Percentiles rank a stretch among this genome's conserved stretches.
phyloP scores from a whole-genome alignment of 495 filamentous ascomycete genomes.

The Xylaria telfairii region DNA sequence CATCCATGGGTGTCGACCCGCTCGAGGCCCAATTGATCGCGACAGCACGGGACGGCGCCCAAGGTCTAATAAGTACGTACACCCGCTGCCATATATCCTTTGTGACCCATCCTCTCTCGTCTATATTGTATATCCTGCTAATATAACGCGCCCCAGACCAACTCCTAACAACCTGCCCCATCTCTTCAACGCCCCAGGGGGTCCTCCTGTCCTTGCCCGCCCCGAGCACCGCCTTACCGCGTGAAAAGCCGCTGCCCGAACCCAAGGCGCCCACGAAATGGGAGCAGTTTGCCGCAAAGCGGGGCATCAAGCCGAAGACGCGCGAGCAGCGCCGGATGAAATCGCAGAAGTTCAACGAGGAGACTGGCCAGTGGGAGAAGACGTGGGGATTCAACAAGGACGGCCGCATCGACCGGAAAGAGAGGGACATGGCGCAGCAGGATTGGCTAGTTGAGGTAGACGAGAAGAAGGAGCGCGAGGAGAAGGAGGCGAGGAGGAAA shows the following conservation, averaged over 20 bases:
- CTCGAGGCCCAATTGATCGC: constrained; percentile 65
- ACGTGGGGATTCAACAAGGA: constrained; percentile 93
- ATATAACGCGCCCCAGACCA: constrained; percentile 50
- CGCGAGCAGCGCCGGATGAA: constrained; percentile 59
- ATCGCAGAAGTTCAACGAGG: constrained; percentile 84
- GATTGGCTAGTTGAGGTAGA: constrained; percentile 93
- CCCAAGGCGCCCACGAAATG: constrained; percentile 87
- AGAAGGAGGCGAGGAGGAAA: constrained; percentile 61
- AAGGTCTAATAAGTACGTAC: constrained; percentile 71
- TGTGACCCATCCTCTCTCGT: not conserved
- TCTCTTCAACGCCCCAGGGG: constrained; percentile 66
- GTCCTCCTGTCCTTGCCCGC: constrained; percentile 79
- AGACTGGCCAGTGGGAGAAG: constrained; percentile 83
- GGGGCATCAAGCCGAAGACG: constrained; percentile 87
- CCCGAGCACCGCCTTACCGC: constrained; percentile 71
- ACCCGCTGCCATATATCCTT: not conserved
- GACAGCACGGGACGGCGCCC: constrained; percentile 83
- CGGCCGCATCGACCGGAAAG: constrained; percentile 74
- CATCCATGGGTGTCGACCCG: constrained; percentile 46
- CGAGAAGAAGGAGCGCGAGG: constrained; percentile 72
- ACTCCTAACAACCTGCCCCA: constrained; percentile 83
- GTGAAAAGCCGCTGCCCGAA: constrained; percentile 86
- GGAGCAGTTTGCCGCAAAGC: constrained; percentile 93
- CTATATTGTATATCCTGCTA: not conserved
- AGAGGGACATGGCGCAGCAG: constrained; percentile 56